Percentiles rank a stretch among this genome's conserved stretches.
phyloP scores from a whole-genome alignment of 495 filamentous ascomycete genomes.

The Letharia lupina region DNA sequence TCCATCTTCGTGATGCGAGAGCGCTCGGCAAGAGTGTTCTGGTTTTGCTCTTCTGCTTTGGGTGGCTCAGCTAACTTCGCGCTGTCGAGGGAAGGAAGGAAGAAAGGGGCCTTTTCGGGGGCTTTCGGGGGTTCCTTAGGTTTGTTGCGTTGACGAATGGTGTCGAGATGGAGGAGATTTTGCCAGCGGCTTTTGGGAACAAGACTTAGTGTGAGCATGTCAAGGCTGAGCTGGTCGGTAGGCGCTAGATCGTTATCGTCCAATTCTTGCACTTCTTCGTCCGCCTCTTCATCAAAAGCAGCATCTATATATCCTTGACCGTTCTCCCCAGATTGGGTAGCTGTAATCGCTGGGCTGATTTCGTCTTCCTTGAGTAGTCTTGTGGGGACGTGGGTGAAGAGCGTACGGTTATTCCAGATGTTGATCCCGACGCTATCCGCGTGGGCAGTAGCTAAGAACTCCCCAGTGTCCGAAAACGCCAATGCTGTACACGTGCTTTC shows the following conservation, averaged over 20 bases:
- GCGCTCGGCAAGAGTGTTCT: slow-evolving; percentile 37
- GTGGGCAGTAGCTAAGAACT: slow-evolving; percentile 84
- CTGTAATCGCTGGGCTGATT: slow-evolving; percentile 51
- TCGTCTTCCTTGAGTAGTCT: slow-evolving; percentile 68
- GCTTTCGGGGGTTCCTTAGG: slow-evolving; percentile 84
- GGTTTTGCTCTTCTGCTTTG: slow-evolving; percentile 22
- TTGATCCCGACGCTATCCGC: slow-evolving; percentile 79
- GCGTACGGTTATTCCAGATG: slow-evolving; percentile 86
- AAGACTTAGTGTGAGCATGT: slow-evolving; percentile 80
- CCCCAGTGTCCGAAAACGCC: slow-evolving; percentile 79
- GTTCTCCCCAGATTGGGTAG: slow-evolving; percentile 76
- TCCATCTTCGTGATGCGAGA: slow-evolving; percentile 47
- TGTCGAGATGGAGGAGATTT: slow-evolving; percentile 79
- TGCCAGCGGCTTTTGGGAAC: slow-evolving; percentile 91
- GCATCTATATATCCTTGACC: slow-evolving; percentile 62
- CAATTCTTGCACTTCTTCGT: slow-evolving; percentile 35
- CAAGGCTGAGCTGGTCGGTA: slow-evolving; percentile 64
- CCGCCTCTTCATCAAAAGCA: slow-evolving; percentile 50
- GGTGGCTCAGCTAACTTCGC: slow-evolving; percentile 4
- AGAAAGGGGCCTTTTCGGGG: slow-evolving; percentile 94
- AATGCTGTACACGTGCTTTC: slow-evolving; percentile 69
- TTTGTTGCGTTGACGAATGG: slow-evolving; percentile 83
- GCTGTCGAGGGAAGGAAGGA: slow-evolving; percentile 60
- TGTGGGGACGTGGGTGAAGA: slow-evolving; percentile 82
- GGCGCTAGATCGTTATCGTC: slow-evolving; percentile 39